Conservation (phyloP, 2,329 filamentous ascomycete genomes). For the Ambrosiella xylebori region DNA sequence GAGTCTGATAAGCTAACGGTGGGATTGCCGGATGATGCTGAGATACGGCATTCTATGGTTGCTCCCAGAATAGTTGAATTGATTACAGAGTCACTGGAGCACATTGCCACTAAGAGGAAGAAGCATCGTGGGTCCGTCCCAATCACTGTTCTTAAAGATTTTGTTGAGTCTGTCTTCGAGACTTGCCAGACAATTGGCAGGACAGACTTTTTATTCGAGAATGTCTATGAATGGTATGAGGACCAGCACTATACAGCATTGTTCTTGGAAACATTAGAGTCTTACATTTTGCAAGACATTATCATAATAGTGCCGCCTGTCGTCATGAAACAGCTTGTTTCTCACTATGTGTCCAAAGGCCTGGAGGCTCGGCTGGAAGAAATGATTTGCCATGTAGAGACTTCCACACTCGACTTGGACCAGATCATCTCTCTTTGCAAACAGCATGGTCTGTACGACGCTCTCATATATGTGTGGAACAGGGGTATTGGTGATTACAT, state of each 20-base stretch:
- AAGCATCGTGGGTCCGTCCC: slow-evolving; percentile 3
- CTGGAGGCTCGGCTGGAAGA: slow-evolving; percentile 72
- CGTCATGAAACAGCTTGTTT: slow-evolving; percentile 72
- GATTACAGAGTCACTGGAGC: slow-evolving; percentile 78
- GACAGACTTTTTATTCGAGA: slow-evolving; percentile 72
- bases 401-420: slow-evolving; percentile 79
- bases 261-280: slow-evolving; percentile 77
- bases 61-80: slow-evolving; percentile 82
- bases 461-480: slow-evolving; percentile 93
- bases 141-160: slow-evolving; percentile 25
- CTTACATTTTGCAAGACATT: slow-evolving; percentile 64
- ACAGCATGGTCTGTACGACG: slow-evolving; percentile 82
- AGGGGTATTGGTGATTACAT: slow-evolving; percentile 77
- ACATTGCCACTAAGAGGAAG: slow-evolving; percentile 23
- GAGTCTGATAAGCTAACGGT: slow-evolving; percentile 89
- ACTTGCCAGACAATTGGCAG: slow-evolving; percentile 67
- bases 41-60: slow-evolving; percentile 61
- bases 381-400: slow-evolving; percentile 85
- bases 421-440: slow-evolving; percentile 84
- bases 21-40: slow-evolving; percentile 71
- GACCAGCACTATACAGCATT: slow-evolving; percentile 35
- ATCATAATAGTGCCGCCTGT: slow-evolving; percentile 62
- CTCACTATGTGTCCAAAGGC: slow-evolving; percentile 60
- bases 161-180: slow-evolving; percentile 68
- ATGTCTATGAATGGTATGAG: slow-evolving; percentile 80